phyloP scores from a whole-genome alignment of 768 basidiomycete species.

The Lactarius trivialis region DNA sequence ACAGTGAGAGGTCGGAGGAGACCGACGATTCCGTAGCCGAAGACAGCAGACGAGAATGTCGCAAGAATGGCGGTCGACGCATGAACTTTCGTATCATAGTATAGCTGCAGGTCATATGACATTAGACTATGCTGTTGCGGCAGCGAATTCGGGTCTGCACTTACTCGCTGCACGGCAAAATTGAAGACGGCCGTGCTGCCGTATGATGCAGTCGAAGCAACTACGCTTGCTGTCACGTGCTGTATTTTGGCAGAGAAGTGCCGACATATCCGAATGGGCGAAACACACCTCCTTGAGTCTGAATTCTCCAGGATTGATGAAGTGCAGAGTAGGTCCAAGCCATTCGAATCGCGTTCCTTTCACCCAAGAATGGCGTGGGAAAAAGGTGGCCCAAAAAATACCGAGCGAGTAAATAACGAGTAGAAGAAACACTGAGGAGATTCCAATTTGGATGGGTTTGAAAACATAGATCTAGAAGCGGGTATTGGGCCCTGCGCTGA shows the following conservation, averaged over 20 bases:
- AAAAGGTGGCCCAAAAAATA: conserved; percentile 41
- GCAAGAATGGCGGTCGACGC: conserved; percentile 52
- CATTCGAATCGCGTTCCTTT: conserved; percentile 39
- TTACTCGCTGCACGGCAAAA: conserved; percentile 54
- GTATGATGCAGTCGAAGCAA: conserved; percentile 49
- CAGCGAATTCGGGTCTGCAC: conserved; percentile 13
- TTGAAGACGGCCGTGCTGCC: conserved; percentile 51
- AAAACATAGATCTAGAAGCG: conserved; percentile 48
- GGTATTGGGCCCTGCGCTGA: background rate
- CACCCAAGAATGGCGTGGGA: conserved; percentile 39
- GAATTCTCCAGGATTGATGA: conserved; percentile 55
- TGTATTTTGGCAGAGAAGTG: conserved; percentile 25
- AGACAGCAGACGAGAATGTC: conserved; percentile 58
- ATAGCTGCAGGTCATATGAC: conserved; percentile 35
- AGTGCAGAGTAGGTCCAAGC: conserved; percentile 36
- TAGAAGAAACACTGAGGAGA: conserved; percentile 52
- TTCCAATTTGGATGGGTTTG: conserved; percentile 47
- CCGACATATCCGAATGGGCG: background rate
- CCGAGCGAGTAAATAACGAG: conserved; percentile 49
- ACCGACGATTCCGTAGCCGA: conserved; percentile 60
- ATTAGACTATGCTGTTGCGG: background rate
- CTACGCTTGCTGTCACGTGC: conserved; percentile 52
- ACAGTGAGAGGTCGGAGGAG: conserved; percentile 52
- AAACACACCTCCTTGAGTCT: conserved; percentile 47
- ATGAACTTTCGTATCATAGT: conserved; percentile 50